Base-by-base conservation (phyloP, 805 yeast species). In the Cyberlindnera mrakii region DNA sequence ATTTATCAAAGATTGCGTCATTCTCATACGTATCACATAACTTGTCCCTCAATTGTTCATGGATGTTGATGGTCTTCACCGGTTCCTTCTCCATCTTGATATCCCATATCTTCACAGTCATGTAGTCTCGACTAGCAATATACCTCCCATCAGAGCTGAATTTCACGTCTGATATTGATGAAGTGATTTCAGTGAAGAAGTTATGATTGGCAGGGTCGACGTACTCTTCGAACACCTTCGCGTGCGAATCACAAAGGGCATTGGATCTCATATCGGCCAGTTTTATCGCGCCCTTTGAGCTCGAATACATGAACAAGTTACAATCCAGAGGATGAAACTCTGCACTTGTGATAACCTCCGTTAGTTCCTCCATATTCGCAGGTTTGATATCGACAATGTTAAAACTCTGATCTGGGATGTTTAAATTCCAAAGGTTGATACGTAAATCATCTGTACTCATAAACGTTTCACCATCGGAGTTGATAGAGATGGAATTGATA, bases 101-200 rank as follows among this genome's bases (percentile, higher is more conserved):
- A 70, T 93, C 99, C 99, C 99, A 93, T 54, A 93, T 84, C 67
- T 93, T 93, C 30, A 91, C 96, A 10, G 96, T 87, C 85, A 93
- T 78, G 65, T 93, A 93, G 71, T 93, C 99, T 62, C 99, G 80
- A 34, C 95, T 80, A n/a, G 91, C 96, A 61, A 93, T 86, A 65
- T 93, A 89, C 55, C 93, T 77, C 35, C 99, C 99, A 64, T 91
- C 87, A 44, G 82, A 77, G 54, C 93, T 79, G 63, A 93, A 93
- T 63, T 89, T 85, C 44, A 90, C 95, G 68, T 93, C 99, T 27
- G 95, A 82, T 46, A 93, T 93, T 35, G 93, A 82, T 31, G 95
- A 82, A 2, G 98, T 93, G 64, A 93, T 93, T 65, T 93, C 99
- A 10, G 99, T 90, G 70, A 93, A 93, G 63, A 93, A 93, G 59